Percentiles rank a stretch among this genome's conserved stretches.
phyloP scores from a whole-genome alignment of 768 basidiomycete genomes.

The Trametes gibbosa region DNA sequence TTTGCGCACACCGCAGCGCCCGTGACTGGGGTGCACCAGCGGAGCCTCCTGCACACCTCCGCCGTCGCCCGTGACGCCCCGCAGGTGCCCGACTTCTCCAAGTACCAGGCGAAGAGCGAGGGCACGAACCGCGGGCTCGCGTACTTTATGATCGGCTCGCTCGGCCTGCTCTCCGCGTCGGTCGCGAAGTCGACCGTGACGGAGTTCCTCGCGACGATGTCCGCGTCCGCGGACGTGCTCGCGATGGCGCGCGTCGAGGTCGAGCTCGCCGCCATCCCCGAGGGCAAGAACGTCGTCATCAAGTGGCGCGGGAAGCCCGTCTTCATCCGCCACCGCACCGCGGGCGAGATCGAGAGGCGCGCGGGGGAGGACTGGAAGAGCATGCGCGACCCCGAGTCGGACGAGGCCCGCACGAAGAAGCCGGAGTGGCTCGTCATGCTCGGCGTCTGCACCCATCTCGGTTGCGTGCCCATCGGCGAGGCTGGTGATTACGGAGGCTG shows the following conservation, averaged over 20 bases:
- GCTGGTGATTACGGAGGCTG: slow-evolving; percentile 97
- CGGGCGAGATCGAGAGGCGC: slow-evolving; percentile 91
- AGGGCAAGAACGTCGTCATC: slow-evolving; percentile 96
- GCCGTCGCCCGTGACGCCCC: slow-evolving; percentile 65
- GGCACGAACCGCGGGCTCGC: slow-evolving; percentile 72
- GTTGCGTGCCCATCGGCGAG: slow-evolving; percentile 98
- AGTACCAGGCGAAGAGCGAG: slow-evolving; percentile 71
- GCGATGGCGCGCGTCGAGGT: slow-evolving; percentile 98
- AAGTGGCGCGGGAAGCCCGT: slow-evolving; percentile 99
- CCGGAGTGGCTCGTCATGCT: slow-evolving; percentile 96
- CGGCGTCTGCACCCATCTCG: slow-evolving; percentile 95
- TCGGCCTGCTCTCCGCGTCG: slow-evolving; percentile 92
- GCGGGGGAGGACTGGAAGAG: slow-evolving; percentile 77
- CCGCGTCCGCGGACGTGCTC: slow-evolving; percentile 95
- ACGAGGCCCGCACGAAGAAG: slow-evolving; percentile 85
- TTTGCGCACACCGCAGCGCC: slow-evolving; percentile 45
- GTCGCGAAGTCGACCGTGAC: slow-evolving; percentile 91
- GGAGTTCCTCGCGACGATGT: slow-evolving; percentile 94
- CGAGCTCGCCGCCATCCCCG: slow-evolving; percentile 84
- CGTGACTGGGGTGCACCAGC: slow-evolving; percentile 54
- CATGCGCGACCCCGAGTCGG: slow-evolving; percentile 89
- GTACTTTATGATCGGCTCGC: slow-evolving; percentile 88
- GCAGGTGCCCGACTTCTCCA: slow-evolving; percentile 84
- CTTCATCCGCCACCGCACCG: slow-evolving; percentile 95
- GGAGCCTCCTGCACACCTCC: slow-evolving; percentile 78